phyloP scores from a whole-genome alignment of 2,329 filamentous ascomycete genomes.

The Cercospora sp. region DNA sequence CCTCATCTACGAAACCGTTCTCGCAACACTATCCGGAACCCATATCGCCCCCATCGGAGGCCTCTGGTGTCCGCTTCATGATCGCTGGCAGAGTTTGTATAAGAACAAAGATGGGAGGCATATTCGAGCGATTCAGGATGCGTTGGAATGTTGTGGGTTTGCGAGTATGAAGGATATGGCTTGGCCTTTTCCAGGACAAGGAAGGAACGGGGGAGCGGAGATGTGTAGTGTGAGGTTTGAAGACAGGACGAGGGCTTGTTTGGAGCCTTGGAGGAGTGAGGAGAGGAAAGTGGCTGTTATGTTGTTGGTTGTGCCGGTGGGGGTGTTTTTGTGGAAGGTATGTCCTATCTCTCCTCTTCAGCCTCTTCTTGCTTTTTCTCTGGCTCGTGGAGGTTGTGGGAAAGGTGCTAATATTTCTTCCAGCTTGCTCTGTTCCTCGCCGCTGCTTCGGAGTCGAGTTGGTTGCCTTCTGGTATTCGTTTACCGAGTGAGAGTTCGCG shows the following conservation, averaged over 20 bases:
- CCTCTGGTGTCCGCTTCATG: conserved; percentile 57
- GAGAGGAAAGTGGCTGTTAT: conserved; percentile 57
- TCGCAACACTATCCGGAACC: conserved; percentile 50
- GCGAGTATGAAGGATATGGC: conserved; percentile 59
- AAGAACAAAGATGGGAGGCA: conserved; percentile 50
- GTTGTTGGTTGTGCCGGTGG: conserved; percentile 56
- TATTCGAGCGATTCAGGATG: conserved; percentile 64
- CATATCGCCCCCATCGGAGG: conserved; percentile 43
- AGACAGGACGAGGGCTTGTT: conserved; percentile 51
- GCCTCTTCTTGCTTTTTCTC: not conserved
- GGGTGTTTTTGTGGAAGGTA: conserved; percentile 60
- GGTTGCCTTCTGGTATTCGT: conserved; percentile 34
- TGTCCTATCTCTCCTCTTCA: not conserved
- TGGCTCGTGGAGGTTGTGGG: not conserved
- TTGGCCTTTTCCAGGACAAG: conserved; percentile 58
- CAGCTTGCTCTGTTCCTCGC: conserved; percentile 34
- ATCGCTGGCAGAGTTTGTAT: conserved; percentile 59
- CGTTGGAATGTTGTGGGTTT: conserved; percentile 67
- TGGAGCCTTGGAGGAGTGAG: conserved; percentile 57
- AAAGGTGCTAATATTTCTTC: not conserved
- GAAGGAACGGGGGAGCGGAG: conserved; percentile 15
- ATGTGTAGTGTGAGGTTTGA: conserved; percentile 53
- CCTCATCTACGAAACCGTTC: conserved; percentile 43
- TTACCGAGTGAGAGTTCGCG: conserved; percentile 28
- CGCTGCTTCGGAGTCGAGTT: conserved; percentile 32